These are phyloP conservation scores for Citrus sp. DNA, from an alignment of 345 rosid species.

Conservation along the genomic window DNA sequence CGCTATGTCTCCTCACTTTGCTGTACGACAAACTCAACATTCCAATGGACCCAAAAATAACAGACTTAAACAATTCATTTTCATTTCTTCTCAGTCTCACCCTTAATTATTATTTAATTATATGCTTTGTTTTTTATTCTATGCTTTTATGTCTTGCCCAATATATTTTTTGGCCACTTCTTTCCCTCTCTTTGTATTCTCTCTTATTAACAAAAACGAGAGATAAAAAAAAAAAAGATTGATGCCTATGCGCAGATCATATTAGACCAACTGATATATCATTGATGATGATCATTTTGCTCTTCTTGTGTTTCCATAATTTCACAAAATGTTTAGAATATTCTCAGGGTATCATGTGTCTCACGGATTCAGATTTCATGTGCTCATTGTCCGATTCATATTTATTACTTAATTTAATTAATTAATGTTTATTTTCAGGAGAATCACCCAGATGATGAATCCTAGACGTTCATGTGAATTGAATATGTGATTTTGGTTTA, in stretches of 20 bases:
- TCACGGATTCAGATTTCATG: constrained; percentile 6
- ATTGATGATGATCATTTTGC: not conserved
- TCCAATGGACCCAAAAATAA: constrained; percentile 14
- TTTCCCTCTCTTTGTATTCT: not conserved
- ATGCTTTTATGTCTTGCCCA: not conserved
- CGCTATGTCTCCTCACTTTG: constrained; percentile 27
- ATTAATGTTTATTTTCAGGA: not conserved
- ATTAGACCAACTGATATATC: not conserved
- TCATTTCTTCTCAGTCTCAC: not conserved
- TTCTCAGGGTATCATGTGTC: not conserved
- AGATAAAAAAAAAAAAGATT: not conserved
- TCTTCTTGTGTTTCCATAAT: not conserved
- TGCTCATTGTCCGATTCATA: not conserved
- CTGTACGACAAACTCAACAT: constrained; percentile 49
- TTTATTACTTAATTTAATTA: not conserved
- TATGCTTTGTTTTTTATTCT: not conserved
- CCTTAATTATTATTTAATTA: no score
- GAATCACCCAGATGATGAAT: not conserved
- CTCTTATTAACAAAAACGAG: no score
- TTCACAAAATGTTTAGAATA: not conserved
- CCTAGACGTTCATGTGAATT: not conserved
- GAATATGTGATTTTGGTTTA: not conserved
- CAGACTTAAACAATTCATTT: not conserved
- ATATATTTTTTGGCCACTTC: not conserved
- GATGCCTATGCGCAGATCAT: not conserved